Base-by-base conservation (phyloP, 2,329 filamentous ascomycete species). In the Aquanectria penicillioides region DNA sequence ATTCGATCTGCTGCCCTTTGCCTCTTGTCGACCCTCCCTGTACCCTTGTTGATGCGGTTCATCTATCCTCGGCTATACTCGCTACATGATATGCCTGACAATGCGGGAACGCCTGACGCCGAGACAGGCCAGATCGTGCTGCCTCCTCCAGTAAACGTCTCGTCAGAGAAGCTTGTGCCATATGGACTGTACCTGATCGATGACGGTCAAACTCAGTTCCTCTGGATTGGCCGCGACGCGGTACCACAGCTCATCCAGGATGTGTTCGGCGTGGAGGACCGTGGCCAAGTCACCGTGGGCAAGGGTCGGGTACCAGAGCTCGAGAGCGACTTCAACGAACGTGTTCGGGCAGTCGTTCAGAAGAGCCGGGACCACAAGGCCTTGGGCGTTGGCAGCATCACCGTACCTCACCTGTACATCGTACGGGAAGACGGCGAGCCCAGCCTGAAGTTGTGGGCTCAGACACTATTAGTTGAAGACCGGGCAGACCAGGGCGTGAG, bases 101-200 rank as follows among this genome's bases (percentile, higher is more conserved):
- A 90, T 67, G 93, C 93, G 6, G 95, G 95, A 56, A 83, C 93
- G 25, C 92, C 93, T 1, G 91, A 98, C 69, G 86, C 89, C 26
- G 86, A 91, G 72, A 97, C 92, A 3, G 94, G 93, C 69, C 92
- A 96, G 71, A 97, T 97, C 63, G 84, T 92, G 46, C 87, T 99
- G 52, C 95, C 95, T 20, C 92, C 92, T 5, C 83, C 92, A 0
- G 72, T 92, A 70, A 97, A 97, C 75, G 84, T 98, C 57, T 93
- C 93, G 3, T 97, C 94, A 1, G 93, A 94, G 75, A 87, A 91
- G 41, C 86, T 99, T 46, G 92, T 93, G 4, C 86, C 93, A 1
- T 97, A 96, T 72, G 95, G 95, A 23, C 81, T 99, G 15, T 99
- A 99, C 77, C 85, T 99, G 57, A 95, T 99, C 69, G 95, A 99